Evolutionary conservation across 495 filamentous ascomycete species (phyloP).

Genomic region (Neurospora sp.): DNA sequence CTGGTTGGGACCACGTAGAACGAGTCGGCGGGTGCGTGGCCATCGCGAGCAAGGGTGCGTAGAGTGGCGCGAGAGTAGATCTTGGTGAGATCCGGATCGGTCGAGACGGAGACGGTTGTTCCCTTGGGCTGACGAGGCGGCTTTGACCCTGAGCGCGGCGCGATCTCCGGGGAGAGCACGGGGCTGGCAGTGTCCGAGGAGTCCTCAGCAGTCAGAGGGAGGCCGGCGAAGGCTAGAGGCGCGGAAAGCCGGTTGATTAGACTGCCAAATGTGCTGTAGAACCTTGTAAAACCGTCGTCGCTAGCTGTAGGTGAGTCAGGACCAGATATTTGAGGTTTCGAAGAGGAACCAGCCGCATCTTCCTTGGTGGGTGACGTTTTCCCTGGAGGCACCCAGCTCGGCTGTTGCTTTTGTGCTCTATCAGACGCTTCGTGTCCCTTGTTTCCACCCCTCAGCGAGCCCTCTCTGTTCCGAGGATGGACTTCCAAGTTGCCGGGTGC

Average conservation of each 20-base stretch:
- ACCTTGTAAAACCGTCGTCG: conserved; percentile 80
- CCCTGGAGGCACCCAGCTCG: conserved; percentile 33
- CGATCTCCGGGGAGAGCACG: conserved; percentile 5
- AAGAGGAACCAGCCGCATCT: conserved; percentile 12
- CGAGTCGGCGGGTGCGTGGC: conserved; percentile 55
- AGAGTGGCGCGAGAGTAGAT: conserved; percentile 76
- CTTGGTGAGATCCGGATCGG: conserved; percentile 64
- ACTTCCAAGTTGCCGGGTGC: conserved; percentile 62
- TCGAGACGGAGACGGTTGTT: conserved; percentile 4
- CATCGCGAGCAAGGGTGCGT: conserved; percentile 44
- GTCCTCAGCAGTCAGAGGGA: conserved; percentile 60
- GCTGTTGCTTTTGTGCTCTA: conserved; percentile 23
- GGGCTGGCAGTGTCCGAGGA: conserved; percentile 23
- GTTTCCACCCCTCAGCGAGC: conserved; percentile 27
- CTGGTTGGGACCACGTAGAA: conserved; percentile 93
- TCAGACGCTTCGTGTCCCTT: conserved; percentile 26
- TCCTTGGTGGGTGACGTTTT: conserved; percentile 15
- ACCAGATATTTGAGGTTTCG: conserved; percentile 5
- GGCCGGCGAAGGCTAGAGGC: conserved; percentile 81
- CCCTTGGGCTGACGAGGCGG: conserved; percentile 26
- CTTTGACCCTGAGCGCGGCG: conserved; percentile 13
- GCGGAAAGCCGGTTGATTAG: conserved; percentile 77
- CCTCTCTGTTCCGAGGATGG: conserved; percentile 37
- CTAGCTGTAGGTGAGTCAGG: conserved; percentile 12
- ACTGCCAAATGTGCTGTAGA: conserved; percentile 80